Base-by-base conservation (phyloP, 108 stramenopile species). In the Fistulifera solaris region DNA sequence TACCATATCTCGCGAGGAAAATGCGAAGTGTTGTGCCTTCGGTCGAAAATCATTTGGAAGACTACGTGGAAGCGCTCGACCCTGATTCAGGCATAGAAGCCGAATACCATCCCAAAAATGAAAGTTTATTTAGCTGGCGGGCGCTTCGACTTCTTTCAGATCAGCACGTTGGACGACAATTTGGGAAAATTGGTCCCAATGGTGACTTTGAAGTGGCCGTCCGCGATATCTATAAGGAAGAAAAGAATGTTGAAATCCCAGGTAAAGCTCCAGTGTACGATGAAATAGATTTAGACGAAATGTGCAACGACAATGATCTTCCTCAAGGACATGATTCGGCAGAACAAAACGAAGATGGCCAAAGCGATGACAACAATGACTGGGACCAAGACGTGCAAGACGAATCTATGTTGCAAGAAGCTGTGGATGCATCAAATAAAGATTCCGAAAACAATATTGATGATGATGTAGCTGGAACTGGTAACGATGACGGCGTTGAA, bases 81-180 rank as follows among this genome's bases (percentile, higher is more conserved):
- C 89, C 89, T 12, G 89, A 87, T 19, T 63, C 76, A 41, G 85
- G 85, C 1, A 83, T 91, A 17, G 89, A 91, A 56, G 85, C 66
- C 10, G 85, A 85, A 44, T 91, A 87, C 56, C 83, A 87, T 53
- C 89, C 89, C 11, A 73, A 69, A 27, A 85, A 80, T 58, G 71
- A 87, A 45, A 65, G 69, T n/a, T 48, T 82, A 0, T 87, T 78
- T 60, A 64, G 68, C 17, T 91, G 89, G 89, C 64, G 81, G 40
- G 89, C 78, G 16, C 57, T 85, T 58, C 69, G 89, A 40, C 49
- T 91, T 31, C 60, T 81, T 50, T 68, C 82, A 23, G 61, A 70
- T 27, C 60, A 73, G 39, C 80, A 86, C 27, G 40, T 69, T 22
- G 48, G 42, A 41, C 3, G 31, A 35, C 52, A 56, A 24, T 73